phyloP scores from a whole-genome alignment of 352 stramenopile genomes.

The Globisporangium canariense region DNA sequence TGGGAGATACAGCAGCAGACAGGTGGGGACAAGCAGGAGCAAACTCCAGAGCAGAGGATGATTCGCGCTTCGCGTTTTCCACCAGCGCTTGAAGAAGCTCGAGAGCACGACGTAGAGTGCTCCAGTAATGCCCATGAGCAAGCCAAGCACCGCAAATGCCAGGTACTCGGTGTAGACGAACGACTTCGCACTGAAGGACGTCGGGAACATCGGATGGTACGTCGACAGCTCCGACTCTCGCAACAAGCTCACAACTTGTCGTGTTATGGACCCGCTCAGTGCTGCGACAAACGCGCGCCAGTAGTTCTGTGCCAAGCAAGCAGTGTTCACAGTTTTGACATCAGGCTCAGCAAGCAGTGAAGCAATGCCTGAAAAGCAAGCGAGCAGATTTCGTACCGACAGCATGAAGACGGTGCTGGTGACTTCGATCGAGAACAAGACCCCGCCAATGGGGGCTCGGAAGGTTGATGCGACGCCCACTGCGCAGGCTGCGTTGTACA shows the following conservation, averaged over 20 bases:
- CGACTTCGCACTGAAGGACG: constrained; percentile 34
- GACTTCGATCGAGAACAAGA: constrained; percentile 91
- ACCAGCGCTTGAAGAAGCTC: constrained; percentile 36
- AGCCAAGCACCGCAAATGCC: constrained; percentile 41
- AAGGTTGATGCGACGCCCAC: constrained; percentile 89
- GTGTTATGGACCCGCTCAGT: constrained; percentile 47
- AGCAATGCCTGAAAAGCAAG: neutral
- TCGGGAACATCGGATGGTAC: constrained; percentile 50
- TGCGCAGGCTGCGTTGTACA: constrained; percentile 86
- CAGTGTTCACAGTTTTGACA: too few species aligned
- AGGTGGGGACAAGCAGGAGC: constrained; percentile 34
- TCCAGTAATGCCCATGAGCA: constrained; percentile 46
- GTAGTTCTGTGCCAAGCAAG: constrained; percentile 38
- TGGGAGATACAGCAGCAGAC: constrained; percentile 34
- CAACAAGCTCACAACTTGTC: constrained; percentile 39
- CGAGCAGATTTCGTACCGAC: constrained; percentile 23
- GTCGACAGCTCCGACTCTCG: constrained; percentile 35
- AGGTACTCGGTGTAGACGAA: constrained; percentile 49
- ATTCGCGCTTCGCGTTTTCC: constrained; percentile 23
- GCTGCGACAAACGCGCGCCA: constrained; percentile 62
- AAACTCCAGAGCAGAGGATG: constrained; percentile 24
- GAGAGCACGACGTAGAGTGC: constrained; percentile 44
- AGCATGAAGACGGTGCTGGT: constrained; percentile 73
- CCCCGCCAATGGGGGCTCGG: constrained; percentile 84
- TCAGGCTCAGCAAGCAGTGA: neutral